Evolutionary conservation across 2,329 filamentous ascomycete genomes (phyloP), one percentile per base, ranked within the genome.

Genomic region (Colletotrichum tabaci): DNA sequence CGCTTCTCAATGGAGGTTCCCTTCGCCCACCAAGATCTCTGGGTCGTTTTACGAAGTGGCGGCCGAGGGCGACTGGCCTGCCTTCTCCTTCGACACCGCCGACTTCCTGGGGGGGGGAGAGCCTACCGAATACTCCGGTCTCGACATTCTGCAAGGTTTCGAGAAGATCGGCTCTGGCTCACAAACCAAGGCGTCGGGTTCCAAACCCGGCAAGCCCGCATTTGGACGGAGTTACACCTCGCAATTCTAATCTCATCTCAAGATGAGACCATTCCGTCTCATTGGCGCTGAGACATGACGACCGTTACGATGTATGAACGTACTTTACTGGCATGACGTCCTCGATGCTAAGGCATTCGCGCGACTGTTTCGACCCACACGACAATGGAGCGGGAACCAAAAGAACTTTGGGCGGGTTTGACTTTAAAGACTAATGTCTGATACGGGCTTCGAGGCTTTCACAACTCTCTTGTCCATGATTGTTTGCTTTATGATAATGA

Each of bases 71-170:
- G 84, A 82, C 62, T 85, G 82, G 80, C 77, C 79, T 15, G 73
- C 77, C 8, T 74, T 83, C 23, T 75, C 78, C 46, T 77, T 82
- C 38, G 81, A 83, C 61, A 86, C 89, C 9, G 75, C 85, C 0
- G 87, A 90, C 46, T 85, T 91, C 50, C 83, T 90, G 62, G 84
- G 86, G 67, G 90, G 92, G 71, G 90, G 92, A 71, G 89, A 90
- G 50, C 83, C 84, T 3, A 85, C 89, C 69, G 90, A 91, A 53
- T 85, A 85, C 71, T 82, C 87, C 16, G 89, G 88, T 1, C 87
- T 94, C 61, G 93, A 95, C 76, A 91, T 95, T 74, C 87, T 93
- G 56, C 91, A 93, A 77, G 92, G 92, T 12, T 95, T 94, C 76
- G 89, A 92, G 78, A 93, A 91, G 83, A 94, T 95, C 78, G 92